Evolutionary conservation across 2,329 filamentous ascomycete genomes (phyloP), one percentile per base, ranked within the genome.

Genomic region (Stagonosporopsis chrysanthemi): DNA sequence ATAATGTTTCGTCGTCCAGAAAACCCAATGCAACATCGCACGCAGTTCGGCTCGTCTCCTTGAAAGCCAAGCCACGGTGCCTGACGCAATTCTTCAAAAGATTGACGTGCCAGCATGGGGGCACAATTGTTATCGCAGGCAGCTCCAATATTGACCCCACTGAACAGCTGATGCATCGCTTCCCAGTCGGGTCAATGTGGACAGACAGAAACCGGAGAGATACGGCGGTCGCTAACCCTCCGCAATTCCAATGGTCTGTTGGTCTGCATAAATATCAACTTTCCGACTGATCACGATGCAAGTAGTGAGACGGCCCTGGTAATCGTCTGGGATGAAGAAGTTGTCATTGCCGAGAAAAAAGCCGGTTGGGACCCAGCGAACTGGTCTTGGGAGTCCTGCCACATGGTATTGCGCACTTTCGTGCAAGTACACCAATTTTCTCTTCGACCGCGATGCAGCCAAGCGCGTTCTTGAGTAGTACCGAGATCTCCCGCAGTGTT

Each of bases 81-180:
- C 54, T 65, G 61, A 65, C 63, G 63, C 61, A 39, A 65, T 65
- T 57, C 56, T 53, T 36, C 28, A 24, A 29, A 26, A 2, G 36
- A 47, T 54, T 65, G 63, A 65, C 63, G 63, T 65, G 63, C 63
- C 56, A 12, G 47, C 63, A 65, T 53, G 58, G 56, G 44, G 22
- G 39, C 29, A 31, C 3, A 14, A 11, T 52, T 52, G 50, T 50
- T 54, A 65, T 63, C 55, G 44, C 39, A 29, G 12, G 14, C 11
- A 33, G 12, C 31, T 23, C 14, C 23, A 39, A 28, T 11, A 36
- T n/a, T 50, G 24, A 55, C 40, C 45, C 24, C 17, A 17, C 36
- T 12, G 8, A 35, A 38, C 2, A 26, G 5, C 45, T 44, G 22
- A 50, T n/a, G 5, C 19, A 6, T 9, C 7, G 1, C 1, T 8